Base-by-base conservation (phyloP, 2,329 filamentous ascomycete genomes). In the Cordyceps javanica region DNA sequence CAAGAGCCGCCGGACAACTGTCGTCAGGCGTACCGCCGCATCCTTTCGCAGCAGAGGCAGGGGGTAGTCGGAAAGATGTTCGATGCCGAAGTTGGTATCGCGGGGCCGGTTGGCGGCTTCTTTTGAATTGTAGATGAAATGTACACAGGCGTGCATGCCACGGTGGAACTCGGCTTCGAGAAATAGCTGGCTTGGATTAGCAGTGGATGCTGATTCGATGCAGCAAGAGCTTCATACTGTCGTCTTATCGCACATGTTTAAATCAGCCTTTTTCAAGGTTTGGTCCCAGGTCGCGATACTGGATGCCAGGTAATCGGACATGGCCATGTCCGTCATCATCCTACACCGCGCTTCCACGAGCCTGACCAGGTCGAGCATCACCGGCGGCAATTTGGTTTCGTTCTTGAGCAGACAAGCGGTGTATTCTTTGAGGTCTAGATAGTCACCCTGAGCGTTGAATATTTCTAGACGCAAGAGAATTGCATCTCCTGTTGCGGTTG, bases 161-260 rank as follows among this genome's bases (percentile, higher is more conserved):
- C 50, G 50, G 14, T 53, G 50, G 38, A 53, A 53, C 50, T 53
- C 50, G 10, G 50, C 50, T 14, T 53, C 50, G 11, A 53, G 50
- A 23, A 42, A 30, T 14, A 53, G 25, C 50, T 53, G 23, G 2
- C 13, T 9, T 4, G 3, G 9, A 23, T 50, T 36, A 50, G 46
- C 19, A 25, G 11, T n/a, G 5, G 25, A 34, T 41, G 2, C 16
- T 19, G 11, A 1, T 8, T 52, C 6, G 14, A 28, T 0, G 8
- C 21, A 10, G 7, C 11, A 16, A 32, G 10, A 53, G 16, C 3
- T 19, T n/a, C n/a, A 8, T 23, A 53, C 50, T 16, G 50, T 53
- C 3, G 38, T 34, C 16, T 42, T 41, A 16, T 42, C 50, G 38
- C 50, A 53, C 2, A 11, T 4, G 11, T 9, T 23, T 11, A 42